Evolutionary conservation across 2,329 filamentous ascomycete genomes (phyloP), one percentile per base, ranked within the genome.

Genomic region (Neocucurbitaria cava): DNA sequence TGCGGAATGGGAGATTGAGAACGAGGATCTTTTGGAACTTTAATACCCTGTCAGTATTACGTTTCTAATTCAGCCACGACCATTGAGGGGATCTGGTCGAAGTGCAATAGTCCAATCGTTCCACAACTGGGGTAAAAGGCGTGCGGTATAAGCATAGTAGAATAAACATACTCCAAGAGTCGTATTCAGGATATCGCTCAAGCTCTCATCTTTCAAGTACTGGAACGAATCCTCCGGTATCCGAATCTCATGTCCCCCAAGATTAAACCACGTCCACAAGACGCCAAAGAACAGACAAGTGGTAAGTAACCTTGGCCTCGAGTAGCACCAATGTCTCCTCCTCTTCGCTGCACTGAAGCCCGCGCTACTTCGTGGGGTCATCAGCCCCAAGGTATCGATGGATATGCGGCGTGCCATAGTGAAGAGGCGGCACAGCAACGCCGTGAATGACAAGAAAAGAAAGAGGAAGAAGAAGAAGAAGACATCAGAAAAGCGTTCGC

Each of bases 1-100:
- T 81, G 2, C 83, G 76, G 9, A 75, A 75, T 0, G 81, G 80
- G 3, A 86, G 76, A 43, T 82, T 83, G 42, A 86, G 77, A 18
- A 83, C 81, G 46, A 85, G 77, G 9, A 86, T 80, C 52, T 82
- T 78, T 40, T 82, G 75, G 59, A 86, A 86, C 83, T 84, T 52
- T 15, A 3, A 43, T 17, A 35, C 15, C 47, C 9, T 51, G 51
- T 56, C 17, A 50, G 46, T 31, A 26, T 20, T 15, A 21, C 40
- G 30, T 2, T 10, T 10, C 17, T 47, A 24, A 17, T 36, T 21
- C 20, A 35, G 30, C 30, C 9, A 11, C 30, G 5, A 31, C 30
- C 13, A 6, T 31, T 31, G 30, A 31, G 13, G 9, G 30, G 10
- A 7, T 11, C 13, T 31, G 39, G 9, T 33, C 9, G 17, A 5